Conservation (phyloP, 768 basidiomycete genomes). For the Russula griseocarnosa region DNA sequence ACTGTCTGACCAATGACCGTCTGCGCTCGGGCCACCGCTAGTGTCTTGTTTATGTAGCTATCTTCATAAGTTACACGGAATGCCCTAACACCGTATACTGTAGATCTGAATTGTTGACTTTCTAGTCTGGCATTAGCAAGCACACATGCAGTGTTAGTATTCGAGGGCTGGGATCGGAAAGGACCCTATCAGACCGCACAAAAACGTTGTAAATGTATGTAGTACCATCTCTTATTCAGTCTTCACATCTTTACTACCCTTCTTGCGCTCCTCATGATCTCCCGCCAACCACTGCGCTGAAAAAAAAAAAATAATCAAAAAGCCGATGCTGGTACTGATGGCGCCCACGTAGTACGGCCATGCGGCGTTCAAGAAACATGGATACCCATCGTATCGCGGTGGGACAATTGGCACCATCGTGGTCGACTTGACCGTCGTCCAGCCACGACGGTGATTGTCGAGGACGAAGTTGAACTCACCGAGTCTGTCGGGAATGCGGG, state of each 20-base stretch:
- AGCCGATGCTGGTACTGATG: conserved; percentile 80
- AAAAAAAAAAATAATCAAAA: conserved; percentile 87
- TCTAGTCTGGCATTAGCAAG: no score
- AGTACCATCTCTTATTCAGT: conserved; percentile 28
- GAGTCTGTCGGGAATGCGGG: conserved; percentile 91
- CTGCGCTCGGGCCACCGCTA: no score
- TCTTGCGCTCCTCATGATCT: conserved; percentile 68
- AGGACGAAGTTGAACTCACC: conserved; percentile 98
- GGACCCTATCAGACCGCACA: background rate
- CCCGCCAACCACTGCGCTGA: conserved; percentile 83
- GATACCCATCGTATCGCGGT: conserved; percentile 90
- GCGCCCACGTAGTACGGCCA: conserved; percentile 95
- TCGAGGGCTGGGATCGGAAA: background rate
- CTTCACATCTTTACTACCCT: conserved; percentile 38
- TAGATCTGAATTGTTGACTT: no score
- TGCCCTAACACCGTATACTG: no score
- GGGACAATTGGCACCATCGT: conserved; percentile 87
- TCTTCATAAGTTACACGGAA: no score
- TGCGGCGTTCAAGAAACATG: conserved; percentile 90
- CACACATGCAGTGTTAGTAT: background rate
- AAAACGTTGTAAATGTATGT: background rate
- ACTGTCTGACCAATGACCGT: no score
- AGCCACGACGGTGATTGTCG: conserved; percentile 76
- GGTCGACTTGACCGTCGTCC: conserved; percentile 65
- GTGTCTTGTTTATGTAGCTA: no score